These are phyloP conservation scores for Trichoderma simmonsii DNA, from an alignment of 2,329 filamentous ascomycete genomes.

Conservation along the genomic window DNA sequence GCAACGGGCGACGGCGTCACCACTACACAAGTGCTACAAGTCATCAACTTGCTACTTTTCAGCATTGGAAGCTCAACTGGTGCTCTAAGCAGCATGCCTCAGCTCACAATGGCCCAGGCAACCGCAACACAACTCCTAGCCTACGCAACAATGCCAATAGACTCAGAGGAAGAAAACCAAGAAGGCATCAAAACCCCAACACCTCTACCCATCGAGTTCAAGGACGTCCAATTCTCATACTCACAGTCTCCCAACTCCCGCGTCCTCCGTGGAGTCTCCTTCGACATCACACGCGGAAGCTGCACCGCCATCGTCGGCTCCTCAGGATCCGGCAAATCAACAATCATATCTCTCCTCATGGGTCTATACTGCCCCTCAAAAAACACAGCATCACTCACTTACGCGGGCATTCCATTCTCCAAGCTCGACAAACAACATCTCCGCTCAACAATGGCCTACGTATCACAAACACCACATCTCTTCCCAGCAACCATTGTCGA, in stretches of 20 bases:
- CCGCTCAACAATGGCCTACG: constrained; percentile 61
- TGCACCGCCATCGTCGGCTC: constrained; percentile 76
- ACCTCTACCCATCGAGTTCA: constrained; percentile 45
- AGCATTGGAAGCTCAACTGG: constrained; percentile 69
- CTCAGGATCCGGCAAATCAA: constrained; percentile 91
- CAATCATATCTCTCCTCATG: constrained; percentile 70
- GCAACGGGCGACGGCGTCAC: constrained; percentile 44
- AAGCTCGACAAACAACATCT: constrained; percentile 59
- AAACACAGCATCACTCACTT: constrained; percentile 44
- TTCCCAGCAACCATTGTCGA: constrained; percentile 61
- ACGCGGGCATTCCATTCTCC: constrained; percentile 55
- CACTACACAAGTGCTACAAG: constrained; percentile 63
- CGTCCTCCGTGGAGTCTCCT: constrained; percentile 63
- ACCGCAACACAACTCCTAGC: constrained; percentile 70
- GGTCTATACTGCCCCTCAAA: constrained; percentile 59
- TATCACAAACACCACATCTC: constrained; percentile 68
- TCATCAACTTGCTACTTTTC: constrained; percentile 81
- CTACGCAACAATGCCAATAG: constrained; percentile 58
- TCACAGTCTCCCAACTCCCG: constrained; percentile 50
- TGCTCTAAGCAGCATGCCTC: constrained; percentile 72
- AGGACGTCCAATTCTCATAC: constrained; percentile 67
- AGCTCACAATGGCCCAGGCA: constrained; percentile 71
- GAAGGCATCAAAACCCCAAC: constrained; percentile 36
- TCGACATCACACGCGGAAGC: constrained; percentile 60
- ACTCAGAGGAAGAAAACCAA: constrained; percentile 55